phyloP scores from a whole-genome alignment of 139 green algal genomes.

The Pleodorina starrii region DNA sequence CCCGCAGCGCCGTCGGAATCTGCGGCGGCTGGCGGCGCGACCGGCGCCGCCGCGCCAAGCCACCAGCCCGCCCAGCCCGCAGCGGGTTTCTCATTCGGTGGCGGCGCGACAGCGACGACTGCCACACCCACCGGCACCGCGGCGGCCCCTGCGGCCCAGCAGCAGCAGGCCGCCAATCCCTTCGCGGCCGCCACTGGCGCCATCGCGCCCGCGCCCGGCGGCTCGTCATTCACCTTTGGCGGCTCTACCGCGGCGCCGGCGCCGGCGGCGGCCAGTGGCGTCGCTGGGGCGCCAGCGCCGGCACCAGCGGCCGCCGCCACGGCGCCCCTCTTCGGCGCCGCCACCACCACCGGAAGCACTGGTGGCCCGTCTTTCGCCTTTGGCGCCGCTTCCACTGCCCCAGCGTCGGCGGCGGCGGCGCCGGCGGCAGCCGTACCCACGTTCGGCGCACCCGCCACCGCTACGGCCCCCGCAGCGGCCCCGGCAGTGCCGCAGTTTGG shows the following conservation, averaged over 20 bases:
- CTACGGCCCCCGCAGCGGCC: background rate
- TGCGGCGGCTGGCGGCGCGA: background rate
- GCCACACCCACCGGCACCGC: background rate
- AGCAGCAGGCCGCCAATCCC: background rate
- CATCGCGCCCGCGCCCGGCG: too few relatives aligned
- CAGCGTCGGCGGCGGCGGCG: background rate
- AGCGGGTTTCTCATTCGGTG: background rate
- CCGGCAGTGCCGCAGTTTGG: background rate
- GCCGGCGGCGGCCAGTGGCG: background rate
- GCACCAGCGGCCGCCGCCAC: background rate
- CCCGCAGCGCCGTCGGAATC: background rate
- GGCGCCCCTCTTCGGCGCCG: background rate
- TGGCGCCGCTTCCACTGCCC: background rate
- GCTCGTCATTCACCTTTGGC: constrained; percentile 13
- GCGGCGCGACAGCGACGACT: background rate
- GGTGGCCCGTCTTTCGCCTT: background rate
- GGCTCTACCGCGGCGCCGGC: background rate
- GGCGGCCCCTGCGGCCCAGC: too few relatives aligned
- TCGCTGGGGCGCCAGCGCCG: background rate
- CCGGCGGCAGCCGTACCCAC: background rate
- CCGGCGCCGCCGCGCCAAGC: background rate
- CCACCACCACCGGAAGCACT: background rate
- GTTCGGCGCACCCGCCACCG: background rate
- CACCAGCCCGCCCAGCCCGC: background rate
- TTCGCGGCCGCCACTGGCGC: background rate